Base-by-base conservation (phyloP, 768 basidiomycete genomes). In the Collybiopsis confluens region DNA sequence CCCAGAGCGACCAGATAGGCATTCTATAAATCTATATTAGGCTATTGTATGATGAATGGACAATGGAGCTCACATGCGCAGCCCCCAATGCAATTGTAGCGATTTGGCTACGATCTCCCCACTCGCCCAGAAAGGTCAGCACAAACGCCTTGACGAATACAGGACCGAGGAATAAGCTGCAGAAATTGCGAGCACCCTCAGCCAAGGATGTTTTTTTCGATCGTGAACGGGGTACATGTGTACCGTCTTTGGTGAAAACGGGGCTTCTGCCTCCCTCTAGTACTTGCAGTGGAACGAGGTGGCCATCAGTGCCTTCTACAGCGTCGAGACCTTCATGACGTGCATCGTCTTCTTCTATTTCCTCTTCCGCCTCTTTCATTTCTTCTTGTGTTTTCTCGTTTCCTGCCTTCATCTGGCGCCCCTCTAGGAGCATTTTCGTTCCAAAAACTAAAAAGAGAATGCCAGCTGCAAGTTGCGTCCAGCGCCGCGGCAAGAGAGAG, bases 71-170 rank as follows among this genome's bases (percentile, higher is more conserved):
- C 64, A 98, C 96, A 72, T 99, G 93, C 20, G 95, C 91, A 21
- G 95, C 95, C 2, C 90, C 96, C 49, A 98, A 75, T 4, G 92
- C 95, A 58, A 98, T 96, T 2, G 97, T 98, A 1, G 97, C 89
- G 61, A 98, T 92, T 72, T 99, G 96, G 64, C 92, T 96, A 50
- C 96, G 73, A 71, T 98, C 97, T 0, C 97, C 96, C 97, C 97
- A 98, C 71, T 99, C 97, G 9, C 95, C 97, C n/a, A 99, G 76
- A 70, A 98, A 98, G 0, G 96, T 98, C 56, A 99, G 76, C 28
- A 96, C 73, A 63, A 99, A 98, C 0, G 92, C 84, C 68, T 99
- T 94, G 2, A 94, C 93, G 64, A 98, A 96, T 1, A 97, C 92
- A 0, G 96, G 96, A 0, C 91, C 93, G 18, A 98, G 71, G 59